phyloP scores from a whole-genome alignment of 148 eudicot species.

The Camellia sinensis region DNA sequence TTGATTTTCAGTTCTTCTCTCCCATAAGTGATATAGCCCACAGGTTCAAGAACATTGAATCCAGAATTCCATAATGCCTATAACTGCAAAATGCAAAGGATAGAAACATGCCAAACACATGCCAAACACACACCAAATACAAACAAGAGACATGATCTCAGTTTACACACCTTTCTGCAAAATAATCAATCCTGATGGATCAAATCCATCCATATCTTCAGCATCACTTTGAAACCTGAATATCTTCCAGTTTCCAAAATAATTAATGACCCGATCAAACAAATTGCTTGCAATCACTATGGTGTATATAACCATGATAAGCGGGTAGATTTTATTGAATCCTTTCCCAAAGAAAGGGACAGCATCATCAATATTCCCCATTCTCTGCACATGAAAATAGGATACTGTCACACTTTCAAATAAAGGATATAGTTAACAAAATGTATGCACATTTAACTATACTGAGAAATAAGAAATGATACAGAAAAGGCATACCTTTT shows the following conservation, averaged over 20 bases:
- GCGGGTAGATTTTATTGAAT: slow-evolving; percentile 88
- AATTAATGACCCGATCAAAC: slow-evolving; percentile 70
- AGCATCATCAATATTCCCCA: slow-evolving; percentile 98
- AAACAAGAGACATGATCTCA: background rate
- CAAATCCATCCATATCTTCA: slow-evolving; percentile 79
- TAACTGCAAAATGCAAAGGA: background rate
- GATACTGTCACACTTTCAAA: background rate
- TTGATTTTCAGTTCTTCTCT: background rate
- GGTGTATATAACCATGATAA: slow-evolving; percentile 90
- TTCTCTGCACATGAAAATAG: slow-evolving; percentile 50
- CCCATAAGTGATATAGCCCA: background rate
- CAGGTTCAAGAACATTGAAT: background rate
- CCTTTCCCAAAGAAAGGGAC: slow-evolving; percentile 94
- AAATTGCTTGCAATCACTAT: slow-evolving; percentile 89
- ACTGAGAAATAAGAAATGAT: slow-evolving; percentile 9
- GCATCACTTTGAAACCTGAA: slow-evolving; percentile 64
- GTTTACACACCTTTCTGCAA: slow-evolving; percentile 69
- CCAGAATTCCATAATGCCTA: background rate
- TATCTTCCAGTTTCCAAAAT: slow-evolving; percentile 89
- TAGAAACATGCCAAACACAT: background rate
- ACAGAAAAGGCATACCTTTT: slow-evolving; percentile 46
- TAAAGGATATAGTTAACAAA: background rate
- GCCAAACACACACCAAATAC: background rate
- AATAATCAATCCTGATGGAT: slow-evolving; percentile 85
- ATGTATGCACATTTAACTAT: background rate